Base-by-base conservation (phyloP, 2,329 filamentous ascomycete species). In the Dichotomopilus funicola region DNA sequence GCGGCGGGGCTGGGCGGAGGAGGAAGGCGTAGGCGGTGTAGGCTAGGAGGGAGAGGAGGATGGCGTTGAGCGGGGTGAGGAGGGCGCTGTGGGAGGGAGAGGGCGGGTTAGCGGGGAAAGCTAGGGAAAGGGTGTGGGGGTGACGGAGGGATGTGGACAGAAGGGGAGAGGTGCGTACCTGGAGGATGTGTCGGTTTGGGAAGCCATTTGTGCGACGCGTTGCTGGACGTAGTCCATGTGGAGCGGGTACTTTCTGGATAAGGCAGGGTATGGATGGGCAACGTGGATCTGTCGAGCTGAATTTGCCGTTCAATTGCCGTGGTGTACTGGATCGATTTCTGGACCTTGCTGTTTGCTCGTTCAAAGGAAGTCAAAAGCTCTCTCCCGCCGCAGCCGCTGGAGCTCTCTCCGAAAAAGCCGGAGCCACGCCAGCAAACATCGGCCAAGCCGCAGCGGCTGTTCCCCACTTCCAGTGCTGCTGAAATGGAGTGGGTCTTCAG, bases 11-110 rank as follows among this genome's bases (percentile, higher is more conserved):
- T 2, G 81, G 78, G 50, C 77, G 76, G 62, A 82, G 75, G 63
- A 83, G 69, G 61, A 81, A 70, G 36, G 73, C 67, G 73, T 85
- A 86, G 65, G 78, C 66, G 12, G 81, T 79, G 74, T 85, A 82
- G 62, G 79, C 63, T 61, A 84, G 71, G 61, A 81, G 68, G 63
- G 72, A 71, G 65, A 80, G 64, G 63, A 87, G 78, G 67, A 86
- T 70, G 59, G 80, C 59, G 74, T 87, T 87, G 65, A 87, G 76
- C 4, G 84, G 83, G 0, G 83, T 85, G 60, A 79, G 61, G 67
- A 86, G 62, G 56, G 71, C 69, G 64, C 72, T 68, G 59, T 13
- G 6, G 10, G 19, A 4, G 49, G 5, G 40, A 13, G n/a, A 8
- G 37, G 33, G 12, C n/a, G 12, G 31, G 3, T 8, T 6, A 9